Conservation (phyloP, 192 early-diverging fungal genomes). For the Coemansia sp. region DNA sequence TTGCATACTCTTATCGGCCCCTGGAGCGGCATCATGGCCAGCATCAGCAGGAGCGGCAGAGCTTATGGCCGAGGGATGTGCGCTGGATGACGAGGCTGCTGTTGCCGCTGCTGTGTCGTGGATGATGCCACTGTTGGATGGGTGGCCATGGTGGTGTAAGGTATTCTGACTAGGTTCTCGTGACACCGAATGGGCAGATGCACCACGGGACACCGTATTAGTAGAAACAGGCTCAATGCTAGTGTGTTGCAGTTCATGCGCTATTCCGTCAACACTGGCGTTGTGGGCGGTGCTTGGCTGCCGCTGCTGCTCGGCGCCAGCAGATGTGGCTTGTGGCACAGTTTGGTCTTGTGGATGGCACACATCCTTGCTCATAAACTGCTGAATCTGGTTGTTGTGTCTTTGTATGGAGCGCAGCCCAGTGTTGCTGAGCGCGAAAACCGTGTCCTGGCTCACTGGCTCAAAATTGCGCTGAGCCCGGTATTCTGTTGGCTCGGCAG, state of each 20-base stretch:
- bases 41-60: constrained; percentile 11
- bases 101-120: constrained; percentile 13
- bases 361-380: constrained; percentile 18
- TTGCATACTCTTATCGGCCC: neutral
- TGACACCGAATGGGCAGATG: constrained; percentile 35
- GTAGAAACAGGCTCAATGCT: constrained; percentile 24
- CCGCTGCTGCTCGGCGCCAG: constrained; percentile 10
- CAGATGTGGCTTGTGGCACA: constrained; percentile 8
- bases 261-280: constrained; percentile 16
- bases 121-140: constrained; percentile 17
- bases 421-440: constrained; percentile 46
- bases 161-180: constrained; percentile 52
- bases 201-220: constrained; percentile 20
- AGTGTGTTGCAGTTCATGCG: constrained; percentile 10
- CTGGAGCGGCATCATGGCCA: constrained; percentile 8
- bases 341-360: constrained; percentile 10
- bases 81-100: constrained; percentile 10
- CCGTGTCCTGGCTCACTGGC: constrained; percentile 44
- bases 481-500: constrained; percentile 21
- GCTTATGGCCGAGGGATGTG: neutral
- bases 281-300: neutral
- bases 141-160: constrained; percentile 6
- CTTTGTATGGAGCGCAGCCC: constrained; percentile 44
- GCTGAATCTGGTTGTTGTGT: constrained; percentile 30
- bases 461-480: constrained; percentile 48